Evolutionary conservation across 495 filamentous ascomycete species (phyloP), one percentile per base, ranked within the genome.

Genomic region (Penicillium subrubescens): DNA sequence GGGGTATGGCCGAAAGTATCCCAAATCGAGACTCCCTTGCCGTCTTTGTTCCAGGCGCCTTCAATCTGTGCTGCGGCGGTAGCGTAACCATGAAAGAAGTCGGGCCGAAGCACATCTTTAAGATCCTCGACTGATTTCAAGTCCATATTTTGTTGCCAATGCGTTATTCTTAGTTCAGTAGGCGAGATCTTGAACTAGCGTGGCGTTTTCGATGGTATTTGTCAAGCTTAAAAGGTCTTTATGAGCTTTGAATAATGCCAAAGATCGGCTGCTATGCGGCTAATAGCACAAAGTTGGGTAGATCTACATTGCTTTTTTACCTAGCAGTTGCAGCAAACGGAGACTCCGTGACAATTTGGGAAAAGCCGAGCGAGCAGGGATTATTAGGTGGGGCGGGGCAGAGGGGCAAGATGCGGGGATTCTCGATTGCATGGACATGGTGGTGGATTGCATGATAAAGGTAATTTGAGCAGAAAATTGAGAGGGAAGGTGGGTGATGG

Each of bases 21-120:
- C 89, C 89, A 92, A 76, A 91, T 91, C 34, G 87, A 88, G 48
- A 83, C 80, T 33, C 87, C 88, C 58, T 88, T 86, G 65, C 89
- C 89, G 68, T 92, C 89, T 63, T 81, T 81, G 35, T 87, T 76
- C 66, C 82, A 80, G 23, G 88, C 86, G 48, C 89, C 90, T 81
- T 92, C 89, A 63, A 91, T 87, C 74, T 92, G 90, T 1, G 73
- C 58, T 33, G 75, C 75, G n/a, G 75, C 75, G 39, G 74, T 78
- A 2, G 74, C 74, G 52, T 73, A 78, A 8, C 76, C 76, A n/a
- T 76, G 74, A 25, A 67, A 77, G 66, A 78, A 78, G 39, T 78
- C 74, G 2, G 64, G 59, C 2, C 74, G 65, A 23, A 78, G 67
- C 34, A 67, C 69, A 23, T 63, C 73, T 56, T 72, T 70, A 14